Evolutionary conservation across 108 stramenopile species (phyloP).

Genomic region (Fragilariopsis cylindrus): DNA sequence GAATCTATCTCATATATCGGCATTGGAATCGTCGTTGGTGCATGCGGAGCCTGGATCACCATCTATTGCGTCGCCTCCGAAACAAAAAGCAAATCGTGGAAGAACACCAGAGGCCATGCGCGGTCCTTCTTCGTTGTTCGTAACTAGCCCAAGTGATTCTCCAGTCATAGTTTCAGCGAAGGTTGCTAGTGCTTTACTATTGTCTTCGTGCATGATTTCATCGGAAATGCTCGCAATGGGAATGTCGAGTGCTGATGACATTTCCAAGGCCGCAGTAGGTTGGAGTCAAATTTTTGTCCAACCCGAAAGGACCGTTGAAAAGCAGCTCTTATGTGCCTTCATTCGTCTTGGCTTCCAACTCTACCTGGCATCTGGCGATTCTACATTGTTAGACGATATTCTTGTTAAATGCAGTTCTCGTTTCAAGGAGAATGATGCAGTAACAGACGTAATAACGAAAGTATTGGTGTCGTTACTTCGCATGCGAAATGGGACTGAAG

Average conservation of each 20-base stretch:
- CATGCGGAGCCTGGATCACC: constrained; percentile 5
- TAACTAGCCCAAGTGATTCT: constrained; percentile 4
- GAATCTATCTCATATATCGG: constrained; percentile 64
- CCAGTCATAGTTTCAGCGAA: constrained; percentile 1
- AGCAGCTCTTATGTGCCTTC: constrained; percentile 30
- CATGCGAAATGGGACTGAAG: background rate
- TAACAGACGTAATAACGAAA: background rate
- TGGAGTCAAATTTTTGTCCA: constrained; percentile 37
- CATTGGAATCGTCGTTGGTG: constrained; percentile 20
- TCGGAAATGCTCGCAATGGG: constrained; percentile 46
- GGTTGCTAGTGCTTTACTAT: constrained; percentile 27
- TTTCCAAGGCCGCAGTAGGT: constrained; percentile 18
- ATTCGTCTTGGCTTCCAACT: constrained; percentile 39
- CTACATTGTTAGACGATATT: constrained; percentile 20
- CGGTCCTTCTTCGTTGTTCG: constrained; percentile 13
- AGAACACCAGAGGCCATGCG: constrained; percentile 21
- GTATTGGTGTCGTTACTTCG: constrained; percentile 15
- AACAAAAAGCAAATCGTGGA: constrained; percentile 28
- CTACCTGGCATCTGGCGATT: constrained; percentile 9
- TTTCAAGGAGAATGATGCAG: constrained; percentile 16
- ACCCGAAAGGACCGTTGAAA: constrained; percentile 2
- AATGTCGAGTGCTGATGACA: constrained; percentile 17
- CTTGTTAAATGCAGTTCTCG: constrained; percentile 20
- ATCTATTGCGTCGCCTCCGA: constrained; percentile 30
- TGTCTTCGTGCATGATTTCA: constrained; percentile 43